Base-by-base conservation (phyloP, 2,329 filamentous ascomycete genomes). In the Colletotrichum neosansevieriae region DNA sequence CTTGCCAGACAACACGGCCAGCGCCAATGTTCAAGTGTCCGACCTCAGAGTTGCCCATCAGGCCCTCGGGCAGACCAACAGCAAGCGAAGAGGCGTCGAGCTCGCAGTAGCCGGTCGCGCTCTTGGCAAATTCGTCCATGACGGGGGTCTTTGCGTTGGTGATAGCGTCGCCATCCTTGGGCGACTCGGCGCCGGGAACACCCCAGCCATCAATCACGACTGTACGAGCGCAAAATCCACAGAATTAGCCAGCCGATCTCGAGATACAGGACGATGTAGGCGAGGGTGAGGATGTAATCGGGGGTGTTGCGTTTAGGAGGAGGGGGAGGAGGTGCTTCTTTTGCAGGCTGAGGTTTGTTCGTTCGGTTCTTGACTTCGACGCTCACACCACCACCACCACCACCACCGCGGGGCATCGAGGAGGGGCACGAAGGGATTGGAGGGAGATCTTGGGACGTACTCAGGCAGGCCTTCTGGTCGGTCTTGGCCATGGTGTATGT, bases 141-240 rank as follows among this genome's bases (percentile, higher is more conserved):
- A 92, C 89, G 53, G 96, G 96, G 66, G 96, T 98, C 73, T 97
- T 87, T 74, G 95, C 96, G 72, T 93, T 93, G 75, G 94, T 91
- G 80, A 99, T 98, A 78, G 96, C 96, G 85, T 99, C 95, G 81
- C 96, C 95, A 81, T 97, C 81, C 76, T 93, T 92, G 76, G 92
- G 92, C 65, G 94, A 97, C 67, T 90, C 84, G 73, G 91, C 91
- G 72, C 89, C 89, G 75, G 94, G 89, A 76, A 98, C 89, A 78
- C 96, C 96, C 96, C 96, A 99, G 78, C 96, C 96, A 84, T 99
- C 96, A 86, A 99, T 99, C 83, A 98, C 96, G 88, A 99, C 92
- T 94, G 77, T 78, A 79, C 58, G 79, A 80, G 73, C 82, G 82
- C 73, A 85, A 77, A 58, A 88, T 77, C 77, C 87, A 78, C 75